These are phyloP conservation scores for Straminergon stramineum DNA, from an alignment of 225 moss, liverwort and hornwort species.

Conservation along the genomic window DNA sequence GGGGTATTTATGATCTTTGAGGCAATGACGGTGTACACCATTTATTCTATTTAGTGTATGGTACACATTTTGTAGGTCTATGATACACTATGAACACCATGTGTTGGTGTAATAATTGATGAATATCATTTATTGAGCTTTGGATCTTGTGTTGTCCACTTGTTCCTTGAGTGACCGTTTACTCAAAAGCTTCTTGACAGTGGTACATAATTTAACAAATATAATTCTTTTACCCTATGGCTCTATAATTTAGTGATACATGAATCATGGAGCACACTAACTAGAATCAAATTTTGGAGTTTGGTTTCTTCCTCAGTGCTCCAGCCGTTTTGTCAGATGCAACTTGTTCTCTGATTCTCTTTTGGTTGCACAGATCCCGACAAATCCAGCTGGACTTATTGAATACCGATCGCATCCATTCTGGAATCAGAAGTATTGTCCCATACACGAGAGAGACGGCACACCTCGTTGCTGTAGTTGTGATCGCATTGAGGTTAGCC, in stretches of 20 bases:
- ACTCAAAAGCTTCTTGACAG: not conserved
- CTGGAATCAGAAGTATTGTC: constrained; percentile 75
- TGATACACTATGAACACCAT: not conserved
- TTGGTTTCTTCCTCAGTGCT: not conserved
- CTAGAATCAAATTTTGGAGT: not conserved
- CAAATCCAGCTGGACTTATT: constrained; percentile 55
- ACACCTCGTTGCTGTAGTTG: constrained; percentile 74
- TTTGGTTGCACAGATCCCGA: constrained; percentile 42
- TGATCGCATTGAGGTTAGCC: constrained; percentile 67
- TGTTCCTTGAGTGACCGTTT: not conserved
- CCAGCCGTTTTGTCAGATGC: not conserved
- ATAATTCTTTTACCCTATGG: too few species aligned
- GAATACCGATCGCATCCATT: constrained; percentile 78
- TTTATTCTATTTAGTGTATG: not conserved
- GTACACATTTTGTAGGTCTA: not conserved
- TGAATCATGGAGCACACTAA: not conserved
- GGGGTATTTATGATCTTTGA: not conserved
- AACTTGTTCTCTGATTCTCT: not conserved
- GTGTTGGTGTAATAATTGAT: not conserved
- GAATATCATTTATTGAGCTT: not conserved
- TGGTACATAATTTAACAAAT: not conserved
- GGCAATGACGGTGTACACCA: too few species aligned
- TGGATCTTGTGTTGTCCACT: not conserved
- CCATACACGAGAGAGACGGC: constrained; percentile 56
- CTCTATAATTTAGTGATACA: not conserved